phyloP scores from a whole-genome alignment of 2,329 filamentous ascomycete species.

The Ceratocystis albifundus region DNA sequence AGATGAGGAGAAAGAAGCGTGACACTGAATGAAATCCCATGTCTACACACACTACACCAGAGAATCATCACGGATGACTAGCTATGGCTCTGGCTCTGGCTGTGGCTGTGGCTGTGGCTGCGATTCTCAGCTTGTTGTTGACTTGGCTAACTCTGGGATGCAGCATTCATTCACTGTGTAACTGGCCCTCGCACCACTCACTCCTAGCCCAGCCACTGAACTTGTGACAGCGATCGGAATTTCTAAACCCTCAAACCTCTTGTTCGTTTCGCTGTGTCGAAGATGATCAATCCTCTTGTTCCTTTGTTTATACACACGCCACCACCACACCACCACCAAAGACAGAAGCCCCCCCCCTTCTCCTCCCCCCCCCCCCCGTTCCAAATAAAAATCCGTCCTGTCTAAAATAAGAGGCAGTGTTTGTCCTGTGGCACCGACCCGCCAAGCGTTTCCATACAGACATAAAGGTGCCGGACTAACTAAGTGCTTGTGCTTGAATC shows the following conservation, averaged over 20 bases:
- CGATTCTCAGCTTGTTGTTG: no score
- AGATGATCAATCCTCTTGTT: neutral
- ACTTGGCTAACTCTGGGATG: no score
- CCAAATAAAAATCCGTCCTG: slow-evolving; percentile 1
- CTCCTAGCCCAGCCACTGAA: no score
- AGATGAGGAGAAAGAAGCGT: neutral
- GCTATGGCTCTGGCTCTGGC: no score
- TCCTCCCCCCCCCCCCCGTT: neutral
- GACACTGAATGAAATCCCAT: neutral
- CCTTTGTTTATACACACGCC: neutral
- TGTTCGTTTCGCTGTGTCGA: neutral
- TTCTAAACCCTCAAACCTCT: no score
- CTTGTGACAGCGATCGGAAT: no score
- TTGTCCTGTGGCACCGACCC: slow-evolving; percentile 6
- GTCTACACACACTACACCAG: no score
- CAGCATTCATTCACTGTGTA: no score
- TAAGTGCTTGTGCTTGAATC: neutral
- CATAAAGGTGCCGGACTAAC: neutral
- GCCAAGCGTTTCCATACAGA: slow-evolving; percentile 1
- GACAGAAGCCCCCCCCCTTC: neutral
- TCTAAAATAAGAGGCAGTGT: slow-evolving; percentile 14
- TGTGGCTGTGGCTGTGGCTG: no score
- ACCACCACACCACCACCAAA: no score
- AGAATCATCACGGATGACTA: no score
- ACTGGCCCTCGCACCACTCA: no score